Evolutionary conservation across 331 rosid species (phyloP).

Genomic region (Rosa hybrid): DNA sequence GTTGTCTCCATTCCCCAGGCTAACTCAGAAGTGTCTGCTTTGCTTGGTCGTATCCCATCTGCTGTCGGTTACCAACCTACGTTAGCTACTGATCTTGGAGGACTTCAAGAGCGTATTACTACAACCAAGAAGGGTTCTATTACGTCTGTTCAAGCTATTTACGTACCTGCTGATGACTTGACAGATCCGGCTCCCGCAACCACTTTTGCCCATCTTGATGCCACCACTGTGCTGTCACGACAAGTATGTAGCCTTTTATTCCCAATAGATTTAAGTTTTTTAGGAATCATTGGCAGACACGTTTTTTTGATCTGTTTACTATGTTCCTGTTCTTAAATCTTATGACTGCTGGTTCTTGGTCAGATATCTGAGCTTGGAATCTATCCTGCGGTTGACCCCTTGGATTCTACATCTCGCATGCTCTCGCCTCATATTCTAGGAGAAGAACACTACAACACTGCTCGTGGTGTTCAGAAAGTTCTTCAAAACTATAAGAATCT

Average conservation of each 20-base stretch:
- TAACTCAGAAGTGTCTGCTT: constrained; percentile 97
- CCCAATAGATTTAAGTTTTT: neutral
- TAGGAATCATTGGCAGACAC: neutral
- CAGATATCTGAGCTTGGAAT: constrained; percentile 91
- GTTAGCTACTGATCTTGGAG: constrained; percentile 97
- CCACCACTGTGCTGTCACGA: constrained; percentile 81
- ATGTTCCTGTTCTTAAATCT: neutral
- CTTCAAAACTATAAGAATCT: constrained; percentile 89
- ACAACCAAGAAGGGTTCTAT: constrained; percentile 98
- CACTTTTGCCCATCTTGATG: constrained; percentile 93
- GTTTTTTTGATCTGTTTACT: neutral
- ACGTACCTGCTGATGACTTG: constrained; percentile 79
- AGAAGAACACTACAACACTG: constrained; percentile 73
- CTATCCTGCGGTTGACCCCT: constrained; percentile 84
- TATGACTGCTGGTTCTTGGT: neutral
- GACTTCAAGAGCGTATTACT: constrained; percentile 95
- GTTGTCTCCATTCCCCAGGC: constrained; percentile 47
- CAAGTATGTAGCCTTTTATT: constrained; percentile 33
- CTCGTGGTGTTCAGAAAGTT: constrained; percentile 89
- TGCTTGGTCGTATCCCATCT: constrained; percentile 99
- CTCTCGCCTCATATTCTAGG: constrained; percentile 90
- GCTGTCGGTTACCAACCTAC: constrained; percentile 99
- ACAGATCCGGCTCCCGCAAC: constrained; percentile 98
- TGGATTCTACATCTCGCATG: constrained; percentile 96
- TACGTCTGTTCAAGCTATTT: constrained; percentile 97